Base-by-base conservation (phyloP, 179 eudicot species). In the Patellifolia procumbens region DNA sequence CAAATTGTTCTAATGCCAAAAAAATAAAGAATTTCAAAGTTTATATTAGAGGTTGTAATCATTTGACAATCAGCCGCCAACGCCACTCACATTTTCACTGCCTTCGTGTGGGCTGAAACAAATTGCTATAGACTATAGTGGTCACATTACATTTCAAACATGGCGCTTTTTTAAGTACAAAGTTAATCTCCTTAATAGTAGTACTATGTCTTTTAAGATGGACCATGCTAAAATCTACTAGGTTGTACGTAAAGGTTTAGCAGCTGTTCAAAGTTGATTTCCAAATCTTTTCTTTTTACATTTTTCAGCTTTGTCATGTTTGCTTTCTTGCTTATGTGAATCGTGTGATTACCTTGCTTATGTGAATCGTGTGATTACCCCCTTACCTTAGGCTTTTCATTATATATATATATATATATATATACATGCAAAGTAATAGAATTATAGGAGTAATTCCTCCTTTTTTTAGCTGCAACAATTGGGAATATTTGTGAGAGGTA, bases 241-340 rank as follows among this genome's bases (percentile, higher is more conserved):
- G 43, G 29, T 46, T 39, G 70, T 24, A 72, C 70, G 42, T 34
- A 70, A 42, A 60, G 32, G 43, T 43, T 28, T 58, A 10, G 37
- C n/a, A 48, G 82, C 63, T 22, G 56, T 74, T 60, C 73, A 58
- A 67, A 68, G 82, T 59, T 74, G 78, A 79, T 79, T 60, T 59
- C 72, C 12, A 22, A 53, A 75, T 79, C 70, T 22, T 51, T 46
- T 69, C 35, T 24, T 66, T 72, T 15, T 53, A 16, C 61, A 65
- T 17, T 46, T 45, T 66, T 65, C 48, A 73, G 66, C 74, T 64
- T 56, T 73, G 28, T 20, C 37, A 2, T 7, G 10, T 61, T 58
- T 37, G 17, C 35, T 68, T 9, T 28, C 13, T 19, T 22, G 32
- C 45, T 20, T 32, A 2, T 45, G 37, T n/a, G n/a, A n/a, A n/a